These are phyloP conservation scores for Kwoniella mangroviensis DNA, from an alignment of 768 basidiomycete species.

Conservation along the genomic window DNA sequence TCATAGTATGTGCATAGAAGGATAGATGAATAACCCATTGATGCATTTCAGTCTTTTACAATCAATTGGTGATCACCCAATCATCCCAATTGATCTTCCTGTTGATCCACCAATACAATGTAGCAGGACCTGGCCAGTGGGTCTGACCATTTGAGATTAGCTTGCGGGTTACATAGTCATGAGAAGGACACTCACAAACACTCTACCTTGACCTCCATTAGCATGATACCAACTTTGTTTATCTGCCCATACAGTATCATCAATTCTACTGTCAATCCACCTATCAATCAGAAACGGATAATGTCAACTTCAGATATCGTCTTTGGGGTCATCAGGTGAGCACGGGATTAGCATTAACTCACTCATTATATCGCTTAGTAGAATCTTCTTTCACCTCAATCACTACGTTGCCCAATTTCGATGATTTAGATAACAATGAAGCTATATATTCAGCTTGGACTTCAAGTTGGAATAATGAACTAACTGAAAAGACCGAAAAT, in stretches of 20 bases:
- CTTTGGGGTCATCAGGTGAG: too few species aligned
- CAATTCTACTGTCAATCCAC: background rate
- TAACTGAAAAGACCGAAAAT: background rate
- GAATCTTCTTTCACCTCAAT: background rate
- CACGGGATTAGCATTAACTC: background rate
- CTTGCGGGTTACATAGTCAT: background rate
- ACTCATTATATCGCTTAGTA: conserved; percentile 1
- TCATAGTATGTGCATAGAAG: background rate
- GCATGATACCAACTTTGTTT: conserved; percentile 6
- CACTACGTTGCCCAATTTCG: background rate
- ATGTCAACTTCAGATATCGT: too few species aligned
- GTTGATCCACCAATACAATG: conserved; percentile 12
- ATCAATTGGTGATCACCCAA: background rate
- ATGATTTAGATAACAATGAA: background rate
- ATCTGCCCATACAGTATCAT: background rate
- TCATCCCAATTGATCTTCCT: conserved; percentile 13
- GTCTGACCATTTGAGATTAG: conserved; percentile 1
- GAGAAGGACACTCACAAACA: conserved; percentile 1
- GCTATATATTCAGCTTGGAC: conserved; percentile 2
- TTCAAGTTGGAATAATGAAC: conserved; percentile 2
- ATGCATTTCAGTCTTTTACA: background rate
- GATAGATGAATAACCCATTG: background rate
- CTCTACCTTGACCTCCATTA: conserved; percentile 1
- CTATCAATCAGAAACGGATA: background rate
- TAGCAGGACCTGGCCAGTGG: conserved; percentile 10